phyloP scores from a whole-genome alignment of 2,329 filamentous ascomycete species.

The Colletotrichum truncatum region DNA sequence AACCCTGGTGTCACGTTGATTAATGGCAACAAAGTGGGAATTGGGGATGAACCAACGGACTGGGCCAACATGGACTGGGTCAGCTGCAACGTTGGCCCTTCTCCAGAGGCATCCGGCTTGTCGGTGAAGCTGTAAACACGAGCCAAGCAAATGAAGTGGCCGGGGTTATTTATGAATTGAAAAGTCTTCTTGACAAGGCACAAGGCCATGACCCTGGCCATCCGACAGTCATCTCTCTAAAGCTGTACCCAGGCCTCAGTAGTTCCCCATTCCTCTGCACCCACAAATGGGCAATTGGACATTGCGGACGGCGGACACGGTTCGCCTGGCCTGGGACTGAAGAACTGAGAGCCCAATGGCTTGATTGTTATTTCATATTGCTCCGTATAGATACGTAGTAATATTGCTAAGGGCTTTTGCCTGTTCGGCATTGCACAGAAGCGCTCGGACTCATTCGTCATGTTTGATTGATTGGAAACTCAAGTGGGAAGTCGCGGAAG shows the following conservation, averaged over 20 bases:
- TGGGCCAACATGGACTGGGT: conserved; percentile 16
- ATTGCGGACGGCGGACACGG: background rate
- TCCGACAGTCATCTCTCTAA: conserved; percentile 8
- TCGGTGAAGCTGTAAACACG: conserved; percentile 26
- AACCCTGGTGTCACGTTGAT: conserved; percentile 29
- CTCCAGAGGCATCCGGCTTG: conserved; percentile 26
- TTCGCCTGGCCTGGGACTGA: background rate
- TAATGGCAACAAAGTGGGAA: conserved; percentile 21
- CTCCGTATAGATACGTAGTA: no score
- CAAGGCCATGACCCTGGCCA: conserved; percentile 1
- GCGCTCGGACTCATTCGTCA: conserved; percentile 18
- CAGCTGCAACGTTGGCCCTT: conserved; percentile 12
- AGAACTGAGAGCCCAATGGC: background rate
- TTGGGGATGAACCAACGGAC: conserved; percentile 24
- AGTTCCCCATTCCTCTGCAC: background rate
- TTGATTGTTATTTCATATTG: background rate
- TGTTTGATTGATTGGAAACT: background rate
- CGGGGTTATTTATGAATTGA: conserved; percentile 18
- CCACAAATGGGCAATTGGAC: background rate
- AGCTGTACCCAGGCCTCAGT: background rate
- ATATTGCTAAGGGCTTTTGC: background rate
- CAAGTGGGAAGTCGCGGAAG: conserved; percentile 20
- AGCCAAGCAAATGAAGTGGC: conserved; percentile 27
- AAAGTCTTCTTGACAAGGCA: conserved; percentile 13
- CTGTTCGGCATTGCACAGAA: background rate